These are phyloP conservation scores for Simplicillium sp. DNA, from an alignment of 2,329 filamentous ascomycete species.

Conservation along the genomic window DNA sequence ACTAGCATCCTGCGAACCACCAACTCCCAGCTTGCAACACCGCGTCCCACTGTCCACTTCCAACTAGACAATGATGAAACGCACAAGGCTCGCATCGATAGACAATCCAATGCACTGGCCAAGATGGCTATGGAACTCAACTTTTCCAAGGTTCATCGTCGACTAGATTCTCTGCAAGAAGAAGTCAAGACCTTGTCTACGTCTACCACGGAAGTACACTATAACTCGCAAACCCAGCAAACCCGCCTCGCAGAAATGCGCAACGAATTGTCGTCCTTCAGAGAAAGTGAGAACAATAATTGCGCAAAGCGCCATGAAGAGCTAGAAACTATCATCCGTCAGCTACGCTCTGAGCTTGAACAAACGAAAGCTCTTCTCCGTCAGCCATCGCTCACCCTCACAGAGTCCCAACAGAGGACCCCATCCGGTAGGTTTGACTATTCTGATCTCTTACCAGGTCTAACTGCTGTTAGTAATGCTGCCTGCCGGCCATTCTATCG, in stretches of 20 bases:
- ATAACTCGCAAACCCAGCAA: constrained; percentile 10
- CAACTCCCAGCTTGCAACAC: background rate
- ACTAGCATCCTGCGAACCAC: background rate
- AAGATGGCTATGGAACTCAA: constrained; percentile 26
- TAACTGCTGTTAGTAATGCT: background rate
- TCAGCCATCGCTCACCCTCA: no score
- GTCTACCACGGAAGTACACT: constrained; percentile 17
- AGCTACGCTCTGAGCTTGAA: no score
- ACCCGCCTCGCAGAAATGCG: background rate
- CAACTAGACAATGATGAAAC: background rate
- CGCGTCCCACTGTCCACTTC: background rate
- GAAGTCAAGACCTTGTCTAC: constrained; percentile 17
- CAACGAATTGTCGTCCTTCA: background rate
- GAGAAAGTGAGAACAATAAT: background rate
- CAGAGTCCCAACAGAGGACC: no score
- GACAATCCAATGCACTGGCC: constrained; percentile 22
- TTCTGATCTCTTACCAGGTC: constrained; percentile 18
- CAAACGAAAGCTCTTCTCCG: no score
- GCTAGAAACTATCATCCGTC: no score
- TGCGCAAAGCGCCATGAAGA: no score
- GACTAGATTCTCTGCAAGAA: constrained; percentile 18
- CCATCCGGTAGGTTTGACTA: no score
- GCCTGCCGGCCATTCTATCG: background rate
- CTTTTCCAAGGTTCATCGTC: constrained; percentile 17
- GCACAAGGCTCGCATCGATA: no score